Conservation (phyloP, 164 flowering plant genomes). For the Dillenia suffruticosa region DNA sequence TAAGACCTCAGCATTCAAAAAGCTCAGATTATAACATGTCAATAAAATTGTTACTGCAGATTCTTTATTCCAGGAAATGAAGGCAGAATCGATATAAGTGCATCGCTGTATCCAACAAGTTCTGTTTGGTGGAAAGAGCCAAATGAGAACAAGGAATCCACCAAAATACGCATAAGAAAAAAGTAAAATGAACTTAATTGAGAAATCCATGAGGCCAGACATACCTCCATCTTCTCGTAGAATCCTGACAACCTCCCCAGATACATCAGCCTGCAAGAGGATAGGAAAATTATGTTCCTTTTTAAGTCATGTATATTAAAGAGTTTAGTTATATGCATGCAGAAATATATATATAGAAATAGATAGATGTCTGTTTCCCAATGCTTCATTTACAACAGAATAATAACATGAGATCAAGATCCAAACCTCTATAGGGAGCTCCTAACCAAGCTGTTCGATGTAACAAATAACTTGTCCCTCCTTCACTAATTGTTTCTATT, state of each 20-base stretch:
- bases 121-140: constrained; percentile 36
- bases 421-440: constrained; percentile 65
- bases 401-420: constrained; percentile 1
- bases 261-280: constrained; percentile 46
- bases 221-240: constrained; percentile 76
- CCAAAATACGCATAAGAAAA: not conserved
- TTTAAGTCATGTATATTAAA: no score
- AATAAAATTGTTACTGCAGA: constrained; percentile 34
- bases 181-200: not conserved
- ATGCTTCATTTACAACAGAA: not conserved
- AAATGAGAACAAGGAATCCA: constrained; percentile 5
- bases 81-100: constrained; percentile 70
- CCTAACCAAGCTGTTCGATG: constrained; percentile 73
- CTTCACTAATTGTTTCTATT: constrained; percentile 73
- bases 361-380: no score
- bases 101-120: constrained; percentile 82
- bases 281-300: not conserved
- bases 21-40: no score
- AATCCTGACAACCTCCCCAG: constrained; percentile 74
- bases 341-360: no score
- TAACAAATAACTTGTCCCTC: constrained; percentile 83
- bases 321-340: no score
- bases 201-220: constrained; percentile 10
- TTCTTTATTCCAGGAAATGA: constrained; percentile 86
- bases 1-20: constrained; percentile 1